Conservation (phyloP, 169 alveolate species). For the Plasmodium berghei region DNA sequence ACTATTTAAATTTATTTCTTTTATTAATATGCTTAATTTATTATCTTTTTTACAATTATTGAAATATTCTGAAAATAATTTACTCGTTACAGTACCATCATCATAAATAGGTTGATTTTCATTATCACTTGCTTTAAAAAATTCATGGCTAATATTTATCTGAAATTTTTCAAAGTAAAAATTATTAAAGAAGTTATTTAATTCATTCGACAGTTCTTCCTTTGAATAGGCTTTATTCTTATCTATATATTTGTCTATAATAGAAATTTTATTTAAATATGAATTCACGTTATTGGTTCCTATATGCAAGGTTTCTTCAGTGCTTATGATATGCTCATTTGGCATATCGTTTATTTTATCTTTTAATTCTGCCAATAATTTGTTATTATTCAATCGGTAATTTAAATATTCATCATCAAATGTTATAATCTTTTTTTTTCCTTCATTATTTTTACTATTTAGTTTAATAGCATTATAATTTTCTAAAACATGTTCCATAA, state of each 20-base stretch:
- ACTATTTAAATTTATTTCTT: conserved; percentile 58
- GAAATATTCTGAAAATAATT: conserved; percentile 72
- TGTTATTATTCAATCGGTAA: conserved; percentile 30
- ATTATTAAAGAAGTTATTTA: conserved; percentile 41
- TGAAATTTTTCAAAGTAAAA: conserved; percentile 22
- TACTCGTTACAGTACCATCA: conserved; percentile 54
- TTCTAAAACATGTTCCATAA: conserved; percentile 53
- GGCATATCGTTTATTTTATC: not conserved
- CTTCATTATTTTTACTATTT: conserved; percentile 5
- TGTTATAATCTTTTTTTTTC: conserved; percentile 36
- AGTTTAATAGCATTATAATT: conserved; percentile 42
- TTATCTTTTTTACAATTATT: conserved; percentile 50
- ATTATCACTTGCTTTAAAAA: not conserved
- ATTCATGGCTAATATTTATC: not conserved
- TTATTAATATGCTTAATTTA: conserved; percentile 46
- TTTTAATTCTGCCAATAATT: conserved; percentile 2
- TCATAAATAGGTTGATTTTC: conserved; percentile 13
- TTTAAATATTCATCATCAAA: conserved; percentile 41
- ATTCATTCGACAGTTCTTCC: conserved; percentile 8
- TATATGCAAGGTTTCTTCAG: conserved; percentile 4
- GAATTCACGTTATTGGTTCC: conserved; percentile 22
- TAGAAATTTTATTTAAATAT: conserved; percentile 27
- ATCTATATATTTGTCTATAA: conserved; percentile 60
- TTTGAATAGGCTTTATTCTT: conserved; percentile 53
- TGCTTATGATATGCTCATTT: too few species aligned